Conservation (phyloP, 1,284 basidiomycete species). For the Boletus albobrunnescens region DNA sequence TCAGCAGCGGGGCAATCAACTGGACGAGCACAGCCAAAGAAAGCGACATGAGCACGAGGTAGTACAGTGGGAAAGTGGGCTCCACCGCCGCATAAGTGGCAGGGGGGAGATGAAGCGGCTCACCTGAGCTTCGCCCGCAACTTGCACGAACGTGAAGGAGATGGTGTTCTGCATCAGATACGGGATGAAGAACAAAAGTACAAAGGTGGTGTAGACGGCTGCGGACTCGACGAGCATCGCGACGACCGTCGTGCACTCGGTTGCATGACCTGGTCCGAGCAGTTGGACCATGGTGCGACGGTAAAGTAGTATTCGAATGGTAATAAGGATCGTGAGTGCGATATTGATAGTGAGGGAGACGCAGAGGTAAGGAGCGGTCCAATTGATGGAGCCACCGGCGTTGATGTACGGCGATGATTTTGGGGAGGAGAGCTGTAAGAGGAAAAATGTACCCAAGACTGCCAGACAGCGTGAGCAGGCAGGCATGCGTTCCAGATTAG, state of each 20-base stretch:
- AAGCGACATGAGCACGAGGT: conserved; percentile 3
- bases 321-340: conserved; percentile 20
- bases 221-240: conserved; percentile 30
- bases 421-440: conserved; percentile 28
- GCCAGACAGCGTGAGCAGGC: not conserved
- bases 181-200: conserved; percentile 28
- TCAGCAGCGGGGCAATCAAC: conserved; percentile 28
- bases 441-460: conserved; percentile 28
- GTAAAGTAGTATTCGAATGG: conserved; percentile 22
- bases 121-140: conserved; percentile 29
- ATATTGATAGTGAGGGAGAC: conserved; percentile 27
- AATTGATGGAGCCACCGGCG: conserved; percentile 17
- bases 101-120: not conserved
- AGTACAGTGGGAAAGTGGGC: not conserved
- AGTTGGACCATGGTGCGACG: conserved; percentile 11
- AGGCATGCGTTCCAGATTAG: not conserved
- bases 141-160: conserved; percentile 27
- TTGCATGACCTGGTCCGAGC: conserved; percentile 22
- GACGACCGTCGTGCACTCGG: conserved; percentile 25
- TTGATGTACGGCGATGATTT: conserved; percentile 25
- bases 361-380: conserved; percentile 28
- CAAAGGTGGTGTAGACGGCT: conserved; percentile 24
- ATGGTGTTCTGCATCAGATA: conserved; percentile 12
- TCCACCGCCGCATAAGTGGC: not conserved
- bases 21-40: conserved; percentile 3